Percentiles rank a stretch among this genome's conserved stretches.
Conservation (phyloP, 129 eudicot species). For the Arctium minus region DNA sequence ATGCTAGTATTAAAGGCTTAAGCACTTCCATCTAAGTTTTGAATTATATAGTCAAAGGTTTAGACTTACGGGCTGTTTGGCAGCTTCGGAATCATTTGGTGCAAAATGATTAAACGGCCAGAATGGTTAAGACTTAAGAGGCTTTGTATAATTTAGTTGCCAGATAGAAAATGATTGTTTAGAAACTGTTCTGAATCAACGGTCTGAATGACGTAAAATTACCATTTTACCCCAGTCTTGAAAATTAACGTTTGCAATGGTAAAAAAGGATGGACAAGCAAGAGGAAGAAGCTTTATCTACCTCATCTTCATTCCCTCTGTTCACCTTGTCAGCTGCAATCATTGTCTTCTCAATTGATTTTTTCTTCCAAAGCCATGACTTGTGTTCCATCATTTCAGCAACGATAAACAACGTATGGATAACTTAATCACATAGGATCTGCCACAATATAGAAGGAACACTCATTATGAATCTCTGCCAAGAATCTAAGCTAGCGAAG, state of each 20-base stretch:
- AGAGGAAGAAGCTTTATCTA: conserved; percentile 14
- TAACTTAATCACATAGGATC: conserved; percentile 21
- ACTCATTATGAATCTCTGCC: neutral
- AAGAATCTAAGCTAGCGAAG: neutral
- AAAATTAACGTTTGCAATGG: neutral
- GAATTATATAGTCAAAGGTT: neutral
- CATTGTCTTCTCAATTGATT: conserved; percentile 55
- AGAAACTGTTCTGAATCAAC: neutral
- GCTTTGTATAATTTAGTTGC: too few species aligned
- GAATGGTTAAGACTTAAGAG: too few species aligned
- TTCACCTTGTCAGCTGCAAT: conserved; percentile 40
- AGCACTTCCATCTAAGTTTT: neutral
- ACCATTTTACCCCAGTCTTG: neutral
- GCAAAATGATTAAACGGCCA: too few species aligned
- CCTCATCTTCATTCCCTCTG: conserved; percentile 55
- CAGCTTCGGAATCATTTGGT: too few species aligned
- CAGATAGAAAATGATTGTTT: neutral
- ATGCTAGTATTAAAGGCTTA: neutral
- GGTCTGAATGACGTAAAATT: neutral
- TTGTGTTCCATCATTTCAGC: conserved; percentile 47
- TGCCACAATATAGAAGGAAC: conserved; percentile 14
- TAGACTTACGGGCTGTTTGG: neutral
- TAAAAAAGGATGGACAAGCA: neutral
- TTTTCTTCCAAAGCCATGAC: conserved; percentile 83
- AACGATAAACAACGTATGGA: neutral